phyloP scores from a whole-genome alignment of 2,329 filamentous ascomycete genomes.

The Pseudogymnoascus sp. region DNA sequence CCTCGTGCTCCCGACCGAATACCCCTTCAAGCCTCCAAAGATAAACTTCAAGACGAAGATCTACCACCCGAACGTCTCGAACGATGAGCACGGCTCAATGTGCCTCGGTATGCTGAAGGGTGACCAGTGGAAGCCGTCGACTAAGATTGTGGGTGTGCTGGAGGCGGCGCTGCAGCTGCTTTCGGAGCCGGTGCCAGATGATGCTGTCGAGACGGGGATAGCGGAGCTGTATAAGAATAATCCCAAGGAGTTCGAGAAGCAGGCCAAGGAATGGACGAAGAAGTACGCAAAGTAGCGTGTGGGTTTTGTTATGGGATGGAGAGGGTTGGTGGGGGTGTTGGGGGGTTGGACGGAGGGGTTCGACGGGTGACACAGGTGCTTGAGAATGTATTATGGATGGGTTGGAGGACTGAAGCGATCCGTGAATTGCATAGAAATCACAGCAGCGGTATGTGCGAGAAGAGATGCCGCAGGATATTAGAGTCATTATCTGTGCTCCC shows the following conservation, averaged over 20 bases:
- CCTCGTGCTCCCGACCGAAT: slow-evolving; percentile 59
- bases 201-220: slow-evolving; percentile 61
- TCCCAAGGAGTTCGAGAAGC: slow-evolving; percentile 53
- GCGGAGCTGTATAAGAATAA: slow-evolving; percentile 63
- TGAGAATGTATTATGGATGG: not conserved
- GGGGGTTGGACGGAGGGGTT: not conserved
- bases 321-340: not conserved
- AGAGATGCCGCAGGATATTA: not conserved
- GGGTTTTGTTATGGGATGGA: not conserved
- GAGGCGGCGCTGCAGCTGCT: slow-evolving; percentile 57
- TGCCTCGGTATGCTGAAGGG: slow-evolving; percentile 63
- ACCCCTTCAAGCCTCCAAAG: slow-evolving; percentile 66
- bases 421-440: not conserved
- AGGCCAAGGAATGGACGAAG: slow-evolving; percentile 59
- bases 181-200: slow-evolving; percentile 60
- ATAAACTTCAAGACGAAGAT: slow-evolving; percentile 65
- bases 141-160: slow-evolving; percentile 57
- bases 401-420: not conserved
- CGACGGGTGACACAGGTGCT: not conserved
- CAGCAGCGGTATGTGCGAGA: not conserved
- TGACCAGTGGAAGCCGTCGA: slow-evolving; percentile 67
- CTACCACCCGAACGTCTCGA: slow-evolving; percentile 69
- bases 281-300: slow-evolving; percentile 45
- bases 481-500: not conserved
- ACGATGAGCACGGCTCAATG: slow-evolving; percentile 67